Evolutionary conservation across 148 eudicot species (phyloP), one percentile per base, ranked within the genome.

Genomic region (Rhododendron mucronatum): DNA sequence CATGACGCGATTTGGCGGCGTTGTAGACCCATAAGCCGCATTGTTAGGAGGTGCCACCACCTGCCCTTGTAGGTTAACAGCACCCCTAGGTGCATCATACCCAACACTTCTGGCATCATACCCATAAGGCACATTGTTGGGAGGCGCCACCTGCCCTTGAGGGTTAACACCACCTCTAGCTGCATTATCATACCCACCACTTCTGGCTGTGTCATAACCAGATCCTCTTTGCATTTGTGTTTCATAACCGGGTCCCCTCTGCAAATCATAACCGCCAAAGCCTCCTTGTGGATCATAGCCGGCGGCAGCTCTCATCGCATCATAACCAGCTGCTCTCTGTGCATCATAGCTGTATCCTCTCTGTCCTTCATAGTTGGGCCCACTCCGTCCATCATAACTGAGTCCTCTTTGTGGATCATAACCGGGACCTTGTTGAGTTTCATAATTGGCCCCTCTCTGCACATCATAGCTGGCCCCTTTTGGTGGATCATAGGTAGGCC

Each of bases 391-490:
- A 88, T 88, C 91, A 71, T 88, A 91, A 67, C 83, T 48, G 74
- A 87, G 85, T n/a, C 87, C 92, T 83, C 94, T 87, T 63, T 91
- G 93, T 55, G 89, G 75, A 71, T 91, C 93, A 26, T 88, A 91
- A 48, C 86, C 86, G 6, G 90, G 83, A 53, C 82, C 80, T 26
- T 69, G 51, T 41, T 87, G 88, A 23, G 88, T 33, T 50, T 87
- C 89, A 28, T 77, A 79, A 8, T 28, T 47, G 7, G 89, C 80
- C 30, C 82, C 87, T 75, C 86, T 84, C 13, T 88, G 88, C 37
- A 89, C 80, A 84, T 82, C 89, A 82, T 88, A 86, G n/a, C 69
- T 30, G 13, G 88, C 83, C 63, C 86, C 94, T 76, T 91, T 88
- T 59, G 89, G 95, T 51, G 89, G 82, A 77, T 91, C 93, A 59